Conservation (phyloP, 108 stramenopile species). For the Cylindrotheca fusiformis region DNA sequence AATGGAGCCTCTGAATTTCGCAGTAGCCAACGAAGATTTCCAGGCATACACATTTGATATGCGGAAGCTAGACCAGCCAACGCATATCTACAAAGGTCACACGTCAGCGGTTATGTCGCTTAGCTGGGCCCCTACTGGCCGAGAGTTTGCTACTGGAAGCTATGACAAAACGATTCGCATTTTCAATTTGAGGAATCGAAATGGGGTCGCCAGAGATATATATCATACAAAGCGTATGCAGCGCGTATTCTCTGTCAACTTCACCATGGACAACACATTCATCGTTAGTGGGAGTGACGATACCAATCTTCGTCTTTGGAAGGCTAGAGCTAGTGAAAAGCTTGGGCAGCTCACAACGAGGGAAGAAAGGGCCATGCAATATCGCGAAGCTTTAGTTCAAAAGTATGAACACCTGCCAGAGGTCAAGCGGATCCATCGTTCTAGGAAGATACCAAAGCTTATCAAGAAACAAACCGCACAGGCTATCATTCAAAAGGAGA, state of each 20-base stretch:
- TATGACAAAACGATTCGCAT: slow-evolving; percentile 97
- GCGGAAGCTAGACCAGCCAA: slow-evolving; percentile 85
- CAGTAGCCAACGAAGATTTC: slow-evolving; percentile 95
- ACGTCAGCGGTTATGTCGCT: slow-evolving; percentile 94
- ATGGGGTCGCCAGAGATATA: slow-evolving; percentile 77
- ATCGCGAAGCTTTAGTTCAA: slow-evolving; percentile 83
- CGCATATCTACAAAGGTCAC: slow-evolving; percentile 96
- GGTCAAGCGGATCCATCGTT: slow-evolving; percentile 83
- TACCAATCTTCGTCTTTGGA: slow-evolving; percentile 97
- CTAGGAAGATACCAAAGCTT: slow-evolving; percentile 88
- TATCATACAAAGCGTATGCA: slow-evolving; percentile 99
- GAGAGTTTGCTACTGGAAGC: slow-evolving; percentile 93
- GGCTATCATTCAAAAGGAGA: slow-evolving; percentile 87
- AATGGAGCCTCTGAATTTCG: slow-evolving; percentile 98
- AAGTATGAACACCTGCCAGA: slow-evolving; percentile 93
- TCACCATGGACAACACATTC: slow-evolving; percentile 90
- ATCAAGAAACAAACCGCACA: slow-evolving; percentile 89
- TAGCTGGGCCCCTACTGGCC: slow-evolving; percentile 94
- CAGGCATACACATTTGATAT: slow-evolving; percentile 97
- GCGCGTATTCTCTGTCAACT: slow-evolving; percentile 93
- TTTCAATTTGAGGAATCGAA: slow-evolving; percentile 58
- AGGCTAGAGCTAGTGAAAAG: slow-evolving; percentile 89
- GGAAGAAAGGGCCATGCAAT: slow-evolving; percentile 85
- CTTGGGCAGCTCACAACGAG: slow-evolving; percentile 83
- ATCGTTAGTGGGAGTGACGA: slow-evolving; percentile 96